Percentiles rank a stretch among this genome's conserved stretches.
Conservation (phyloP, 2,329 filamentous ascomycete genomes). For the Penicillium thymicola region DNA sequence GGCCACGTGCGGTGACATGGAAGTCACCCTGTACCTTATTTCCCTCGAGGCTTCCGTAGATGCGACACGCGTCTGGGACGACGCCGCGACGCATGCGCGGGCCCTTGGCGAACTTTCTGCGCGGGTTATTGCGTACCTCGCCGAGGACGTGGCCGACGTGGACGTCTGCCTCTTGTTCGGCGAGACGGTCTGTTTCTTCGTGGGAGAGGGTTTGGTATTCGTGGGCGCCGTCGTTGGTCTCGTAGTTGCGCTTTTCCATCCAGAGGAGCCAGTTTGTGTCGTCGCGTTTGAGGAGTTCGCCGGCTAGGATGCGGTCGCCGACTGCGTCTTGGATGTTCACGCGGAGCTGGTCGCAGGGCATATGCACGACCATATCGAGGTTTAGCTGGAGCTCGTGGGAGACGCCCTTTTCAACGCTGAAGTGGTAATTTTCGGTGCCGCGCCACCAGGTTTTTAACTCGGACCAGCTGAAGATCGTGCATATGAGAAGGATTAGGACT, state of each 20-base stretch:
- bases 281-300: constrained; percentile 68
- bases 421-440: constrained; percentile 81
- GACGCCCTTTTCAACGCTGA: constrained; percentile 89
- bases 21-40: constrained; percentile 99
- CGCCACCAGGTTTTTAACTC: constrained; percentile 81
- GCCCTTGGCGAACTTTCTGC: constrained; percentile 66
- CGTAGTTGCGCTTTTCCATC: constrained; percentile 64
- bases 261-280: constrained; percentile 78
- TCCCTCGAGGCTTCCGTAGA: constrained; percentile 84
- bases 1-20: constrained; percentile 90
- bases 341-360: constrained; percentile 85
- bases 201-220: constrained; percentile 56
- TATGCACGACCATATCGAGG: constrained; percentile 84
- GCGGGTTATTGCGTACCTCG: constrained; percentile 65
- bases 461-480: constrained; percentile 69
- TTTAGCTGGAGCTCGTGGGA: constrained; percentile 89
- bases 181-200: constrained; percentile 56
- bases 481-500: constrained; percentile 72
- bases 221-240: constrained; percentile 55
- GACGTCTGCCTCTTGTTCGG: constrained; percentile 62
- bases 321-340: constrained; percentile 96
- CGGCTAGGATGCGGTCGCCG: constrained; percentile 86
- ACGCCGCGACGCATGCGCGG: constrained; percentile 59
- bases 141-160: constrained; percentile 90
- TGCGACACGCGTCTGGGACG: constrained; percentile 72